phyloP scores from a whole-genome alignment of 1,284 basidiomycete genomes.

The Trametes hirsuta region DNA sequence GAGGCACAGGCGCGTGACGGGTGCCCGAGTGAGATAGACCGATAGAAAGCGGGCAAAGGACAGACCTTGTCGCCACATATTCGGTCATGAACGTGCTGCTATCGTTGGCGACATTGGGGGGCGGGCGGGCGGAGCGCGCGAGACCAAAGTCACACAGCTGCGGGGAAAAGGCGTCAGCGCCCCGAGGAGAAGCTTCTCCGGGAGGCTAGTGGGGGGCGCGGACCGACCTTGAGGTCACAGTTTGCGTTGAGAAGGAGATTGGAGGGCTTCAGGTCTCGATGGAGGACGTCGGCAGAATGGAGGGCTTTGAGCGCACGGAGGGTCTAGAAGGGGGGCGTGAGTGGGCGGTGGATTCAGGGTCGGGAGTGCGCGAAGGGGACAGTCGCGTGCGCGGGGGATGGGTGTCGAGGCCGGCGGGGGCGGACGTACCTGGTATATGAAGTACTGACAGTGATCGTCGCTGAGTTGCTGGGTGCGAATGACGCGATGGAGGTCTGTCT shows the following conservation, averaged over 20 bases:
- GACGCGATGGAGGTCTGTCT: constrained; percentile 88
- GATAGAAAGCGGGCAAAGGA: not conserved
- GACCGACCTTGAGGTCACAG: constrained; percentile 86
- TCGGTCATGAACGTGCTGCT: constrained; percentile 93
- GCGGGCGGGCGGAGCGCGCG: constrained; percentile 81
- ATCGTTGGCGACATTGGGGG: constrained; percentile 80
- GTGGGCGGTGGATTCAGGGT: not conserved
- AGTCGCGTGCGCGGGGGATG: not conserved
- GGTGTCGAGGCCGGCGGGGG: not conserved
- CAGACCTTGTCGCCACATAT: constrained; percentile 84
- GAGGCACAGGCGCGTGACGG: constrained; percentile 11
- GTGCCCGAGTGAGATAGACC: not conserved
- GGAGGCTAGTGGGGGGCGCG: constrained; percentile 87
- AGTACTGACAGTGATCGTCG: constrained; percentile 94
- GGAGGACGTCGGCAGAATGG: constrained; percentile 88
- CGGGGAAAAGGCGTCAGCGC: constrained; percentile 24
- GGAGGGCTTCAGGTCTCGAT: constrained; percentile 91
- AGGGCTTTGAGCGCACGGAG: constrained; percentile 90
- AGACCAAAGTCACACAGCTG: constrained; percentile 93
- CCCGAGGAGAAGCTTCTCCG: constrained; percentile 78
- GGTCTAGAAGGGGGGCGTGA: constrained; percentile 52
- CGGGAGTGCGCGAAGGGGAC: constrained; percentile 7
- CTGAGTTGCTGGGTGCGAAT: constrained; percentile 84
- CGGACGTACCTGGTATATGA: constrained; percentile 85
- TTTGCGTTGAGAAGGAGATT: constrained; percentile 93